Evolutionary conservation across 2,329 filamentous ascomycete species (phyloP), one percentile per base, ranked within the genome.

Genomic region (Epichloe hybrida): DNA sequence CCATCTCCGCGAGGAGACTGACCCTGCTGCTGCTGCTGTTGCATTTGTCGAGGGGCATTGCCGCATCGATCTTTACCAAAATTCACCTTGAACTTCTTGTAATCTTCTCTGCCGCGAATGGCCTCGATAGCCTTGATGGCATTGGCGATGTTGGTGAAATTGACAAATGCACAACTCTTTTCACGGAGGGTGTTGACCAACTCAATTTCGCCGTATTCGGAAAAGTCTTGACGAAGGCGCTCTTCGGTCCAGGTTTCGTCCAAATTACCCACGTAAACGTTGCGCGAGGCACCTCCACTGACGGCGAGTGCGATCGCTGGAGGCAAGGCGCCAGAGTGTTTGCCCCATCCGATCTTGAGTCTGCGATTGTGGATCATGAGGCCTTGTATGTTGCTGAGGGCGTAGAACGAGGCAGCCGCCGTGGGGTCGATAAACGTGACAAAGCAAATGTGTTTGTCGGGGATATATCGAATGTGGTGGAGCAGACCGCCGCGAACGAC

Each of bases 391-490:
- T 97, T 97, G 77, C 90, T 96, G 53, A 98, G 74, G 41, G 93
- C 93, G 62, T 96, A 98, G 74, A 98, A 98, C 1, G 91, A 96
- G 40, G 93, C 93, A 23, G 93, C 93, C 3, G 93, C 94, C 23
- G 93, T 98, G 8, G 93, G 93, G 64, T 98, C 93, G 67, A 98
- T 97, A 70, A 98, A 98, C 1, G 93, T 98, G 52, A 98, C 93
- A 64, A 98, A 98, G 76, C 93, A 98, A 60, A 98, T 98, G 71
- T 98, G 93, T 80, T 98, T 98, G 73, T 98, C 93, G 6, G 93
- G 93, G 61, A 98, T 98, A 71, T 97, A 98, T 59, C 93, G 88
- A 67, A 98, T 95, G 68, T 98, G 93, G 68, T 98, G 93, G 61
- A 98, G 77, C 57, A 98, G 79, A 60, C 93, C 93, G 53, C 93